Evolutionary conservation across 192 early-diverging fungal genomes (phyloP), one percentile per base, ranked within the genome.

Genomic region (Funneliformis geosporum): DNA sequence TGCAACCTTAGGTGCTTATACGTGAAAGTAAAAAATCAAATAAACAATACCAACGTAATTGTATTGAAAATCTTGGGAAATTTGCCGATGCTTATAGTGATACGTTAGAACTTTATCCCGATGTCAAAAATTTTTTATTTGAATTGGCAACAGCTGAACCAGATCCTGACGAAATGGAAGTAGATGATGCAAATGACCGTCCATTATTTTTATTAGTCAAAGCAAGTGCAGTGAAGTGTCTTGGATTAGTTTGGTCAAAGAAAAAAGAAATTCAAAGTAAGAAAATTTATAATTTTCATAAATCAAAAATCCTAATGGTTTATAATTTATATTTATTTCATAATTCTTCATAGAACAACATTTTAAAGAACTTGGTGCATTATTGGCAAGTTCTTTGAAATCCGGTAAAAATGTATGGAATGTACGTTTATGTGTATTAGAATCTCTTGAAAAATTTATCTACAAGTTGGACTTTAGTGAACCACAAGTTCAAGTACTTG

Each of bases 1-100:
- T 50, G 47, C 18, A 55, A 60, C 40, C 27, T 18, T 76, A 92
- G 84, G 83, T 94, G 25, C 76, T 95, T 25, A 68, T 93, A 4
- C 90, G 93, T 25, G 95, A 96, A 79, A 84, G 90, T 1, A 93
- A 93, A 62, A 91, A 94, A 71, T 92, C 91, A 28, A 94, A 94
- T 82, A 87, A 88, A 69, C 81, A 81, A 10, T 96, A 96, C 69
- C 88, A 89, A 42, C 87, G 93, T 8, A 80, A 89, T 75, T 86
- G 89, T 11, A 88, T 96, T 40, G 88, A 90, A 68, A 85, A 87
- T 4, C 78, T 95, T 12, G 90, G 90, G 14, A 80, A 79, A 25
- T 89, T 91, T 73, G 81, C 93, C 55, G 88, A 92, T 60, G 74
- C 84, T 10, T 89, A 92, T 73, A 78, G 79, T n/a, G 82, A 87